Evolutionary conservation across 352 stramenopile species (phyloP).

Genomic region (Blastocystis sp.): DNA sequence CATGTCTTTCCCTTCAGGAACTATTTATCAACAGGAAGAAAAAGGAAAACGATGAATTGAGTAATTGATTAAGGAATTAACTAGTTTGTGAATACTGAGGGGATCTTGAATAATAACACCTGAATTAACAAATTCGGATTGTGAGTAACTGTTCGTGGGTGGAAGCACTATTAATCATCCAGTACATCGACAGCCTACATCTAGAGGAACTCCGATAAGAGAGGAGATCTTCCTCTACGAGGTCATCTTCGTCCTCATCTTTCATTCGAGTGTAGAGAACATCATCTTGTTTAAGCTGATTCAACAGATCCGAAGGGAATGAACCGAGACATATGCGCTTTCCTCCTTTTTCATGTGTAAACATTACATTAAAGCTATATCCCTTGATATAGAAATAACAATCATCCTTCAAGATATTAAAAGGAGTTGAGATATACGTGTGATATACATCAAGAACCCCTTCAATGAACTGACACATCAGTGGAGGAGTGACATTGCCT

Average conservation of each 20-base stretch:
- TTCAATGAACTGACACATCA: constrained; percentile 32
- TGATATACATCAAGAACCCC: constrained; percentile 48
- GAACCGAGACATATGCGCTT: constrained; percentile 8
- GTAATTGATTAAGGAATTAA: constrained; percentile 42
- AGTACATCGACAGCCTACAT: not conserved
- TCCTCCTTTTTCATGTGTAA: constrained; percentile 41
- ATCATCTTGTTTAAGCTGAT: constrained; percentile 1
- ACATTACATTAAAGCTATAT: constrained; percentile 11
- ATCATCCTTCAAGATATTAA: not conserved
- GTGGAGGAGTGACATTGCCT: not conserved
- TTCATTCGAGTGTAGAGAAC: not conserved
- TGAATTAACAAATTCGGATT: not conserved
- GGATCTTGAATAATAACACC: constrained; percentile 10
- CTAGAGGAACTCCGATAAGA: not conserved
- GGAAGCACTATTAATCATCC: not conserved
- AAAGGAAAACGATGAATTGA: constrained; percentile 13
- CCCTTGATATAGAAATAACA: constrained; percentile 36
- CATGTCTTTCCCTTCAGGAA: constrained; percentile 49
- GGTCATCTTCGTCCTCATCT: constrained; percentile 45
- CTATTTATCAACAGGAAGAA: not conserved
- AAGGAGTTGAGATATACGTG: not conserved
- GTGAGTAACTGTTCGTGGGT: not conserved
- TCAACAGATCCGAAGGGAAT: not conserved
- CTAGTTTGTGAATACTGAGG: constrained; percentile 17
- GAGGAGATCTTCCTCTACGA: constrained; percentile 34